Conservation (phyloP, 305 asterid genomes). For the Nicotiana rustica region DNA sequence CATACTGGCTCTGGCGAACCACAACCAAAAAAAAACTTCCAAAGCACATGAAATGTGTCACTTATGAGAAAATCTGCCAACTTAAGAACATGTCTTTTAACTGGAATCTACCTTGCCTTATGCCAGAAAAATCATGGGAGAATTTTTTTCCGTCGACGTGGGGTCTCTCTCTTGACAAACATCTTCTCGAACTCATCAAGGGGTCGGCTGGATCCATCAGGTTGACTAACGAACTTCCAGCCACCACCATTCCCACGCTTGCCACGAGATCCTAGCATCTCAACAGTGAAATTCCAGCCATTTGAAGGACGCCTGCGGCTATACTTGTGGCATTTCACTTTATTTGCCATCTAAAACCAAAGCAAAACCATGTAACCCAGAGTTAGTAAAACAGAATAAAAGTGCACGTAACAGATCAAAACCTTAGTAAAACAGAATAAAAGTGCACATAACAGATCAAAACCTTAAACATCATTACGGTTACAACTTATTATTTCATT, state of each 20-base stretch:
- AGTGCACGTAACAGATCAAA: neutral
- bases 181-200: constrained; percentile 78
- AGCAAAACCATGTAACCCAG: neutral
- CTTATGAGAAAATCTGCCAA: neutral
- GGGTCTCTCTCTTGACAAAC: constrained; percentile 92
- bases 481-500: neutral
- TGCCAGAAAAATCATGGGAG: constrained; percentile 55
- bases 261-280: constrained; percentile 74
- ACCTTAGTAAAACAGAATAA: no score
- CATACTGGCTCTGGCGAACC: neutral
- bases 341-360: constrained; percentile 60
- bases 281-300: constrained; percentile 92
- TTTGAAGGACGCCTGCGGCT: constrained; percentile 85
- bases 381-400: neutral
- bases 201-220: constrained; percentile 89
- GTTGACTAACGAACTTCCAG: constrained; percentile 77
- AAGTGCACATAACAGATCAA: neutral
- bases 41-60: no score
- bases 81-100: neutral
- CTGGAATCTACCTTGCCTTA: neutral
- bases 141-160: constrained; percentile 69
- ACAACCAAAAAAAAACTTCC: neutral
- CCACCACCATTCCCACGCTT: constrained; percentile 95
- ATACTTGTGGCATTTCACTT: constrained; percentile 83
- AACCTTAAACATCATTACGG: neutral